Conservation (phyloP, 352 stramenopile species). For the Nothophytophthora sp. region DNA sequence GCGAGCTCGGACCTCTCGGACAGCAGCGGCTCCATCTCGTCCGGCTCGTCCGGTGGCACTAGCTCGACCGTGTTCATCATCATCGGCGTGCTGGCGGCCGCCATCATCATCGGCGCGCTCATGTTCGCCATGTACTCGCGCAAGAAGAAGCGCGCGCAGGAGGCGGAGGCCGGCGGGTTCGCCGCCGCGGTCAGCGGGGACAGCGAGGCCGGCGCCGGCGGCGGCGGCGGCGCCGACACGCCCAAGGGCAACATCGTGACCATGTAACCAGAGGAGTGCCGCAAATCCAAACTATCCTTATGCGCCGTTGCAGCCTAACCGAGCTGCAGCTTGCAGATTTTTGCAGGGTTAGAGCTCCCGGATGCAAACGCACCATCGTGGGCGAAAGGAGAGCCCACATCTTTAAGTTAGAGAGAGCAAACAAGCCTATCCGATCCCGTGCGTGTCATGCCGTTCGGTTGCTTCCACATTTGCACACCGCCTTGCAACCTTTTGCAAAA, state of each 20-base stretch:
- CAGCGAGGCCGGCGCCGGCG: constrained; percentile 23
- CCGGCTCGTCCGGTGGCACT: constrained; percentile 29
- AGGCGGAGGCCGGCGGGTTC: constrained; percentile 47
- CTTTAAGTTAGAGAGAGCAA: no score
- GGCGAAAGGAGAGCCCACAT: no score
- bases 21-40: constrained; percentile 25
- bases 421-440: no score
- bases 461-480: no score
- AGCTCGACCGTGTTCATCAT: constrained; percentile 69
- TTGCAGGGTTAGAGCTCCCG: constrained; percentile 5
- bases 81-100: constrained; percentile 58
- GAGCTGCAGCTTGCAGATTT: neutral
- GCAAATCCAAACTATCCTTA: constrained; percentile 29
- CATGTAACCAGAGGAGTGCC: constrained; percentile 50
- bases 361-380: neutral
- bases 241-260: constrained; percentile 80
- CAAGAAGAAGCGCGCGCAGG: constrained; percentile 71
- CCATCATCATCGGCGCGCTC: constrained; percentile 65
- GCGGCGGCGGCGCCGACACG: constrained; percentile 42
- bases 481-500: no score
- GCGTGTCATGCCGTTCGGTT: no score
- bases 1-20: constrained; percentile 10
- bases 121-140: constrained; percentile 76
- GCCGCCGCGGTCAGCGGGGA: constrained; percentile 34
- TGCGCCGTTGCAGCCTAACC: constrained; percentile 14